A percentile compares a stretch with the other conserved stretches of the same genome.
phyloP scores from a whole-genome alignment of 2,329 filamentous ascomycete genomes.

The Nannizzia gypsea region DNA sequence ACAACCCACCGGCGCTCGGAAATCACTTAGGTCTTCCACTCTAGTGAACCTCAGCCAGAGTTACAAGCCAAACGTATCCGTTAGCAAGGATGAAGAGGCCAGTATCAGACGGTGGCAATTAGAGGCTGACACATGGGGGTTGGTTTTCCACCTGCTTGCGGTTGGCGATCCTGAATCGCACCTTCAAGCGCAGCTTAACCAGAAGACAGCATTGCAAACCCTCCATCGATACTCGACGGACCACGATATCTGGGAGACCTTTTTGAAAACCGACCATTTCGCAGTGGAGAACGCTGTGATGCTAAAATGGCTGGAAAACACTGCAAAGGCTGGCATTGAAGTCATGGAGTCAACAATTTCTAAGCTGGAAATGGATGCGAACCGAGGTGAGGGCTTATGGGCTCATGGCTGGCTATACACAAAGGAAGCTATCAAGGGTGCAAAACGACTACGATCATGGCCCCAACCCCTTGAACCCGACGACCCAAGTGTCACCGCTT shows the following conservation, averaged over 20 bases:
- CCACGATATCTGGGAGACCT: slow-evolving; percentile 57
- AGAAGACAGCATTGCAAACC: slow-evolving; percentile 31
- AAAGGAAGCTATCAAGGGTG: slow-evolving; percentile 74
- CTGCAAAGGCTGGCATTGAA: slow-evolving; percentile 53
- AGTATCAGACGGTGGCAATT: slow-evolving; percentile 58
- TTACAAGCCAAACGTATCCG: background rate
- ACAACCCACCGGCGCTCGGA: slow-evolving; percentile 27
- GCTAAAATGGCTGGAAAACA: slow-evolving; percentile 75
- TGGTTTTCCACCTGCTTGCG: slow-evolving; percentile 63
- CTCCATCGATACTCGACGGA: slow-evolving; percentile 48
- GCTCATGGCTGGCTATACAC: slow-evolving; percentile 89
- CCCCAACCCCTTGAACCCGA: slow-evolving; percentile 53
- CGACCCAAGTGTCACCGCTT: slow-evolving; percentile 45
- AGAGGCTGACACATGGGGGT: slow-evolving; percentile 83
- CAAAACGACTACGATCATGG: slow-evolving; percentile 66
- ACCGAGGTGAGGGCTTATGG: slow-evolving; percentile 64
- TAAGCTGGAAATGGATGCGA: slow-evolving; percentile 62
- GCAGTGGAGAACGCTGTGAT: slow-evolving; percentile 70
- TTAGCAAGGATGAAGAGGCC: slow-evolving; percentile 23
- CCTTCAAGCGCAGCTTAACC: slow-evolving; percentile 28
- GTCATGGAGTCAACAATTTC: slow-evolving; percentile 65
- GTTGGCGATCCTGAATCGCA: slow-evolving; percentile 48
- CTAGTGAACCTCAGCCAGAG: background rate
- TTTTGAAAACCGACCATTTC: slow-evolving; percentile 58
- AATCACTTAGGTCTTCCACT: slow-evolving; percentile 15